Base-by-base conservation (phyloP, 768 basidiomycete genomes). In the Mycena floridula region DNA sequence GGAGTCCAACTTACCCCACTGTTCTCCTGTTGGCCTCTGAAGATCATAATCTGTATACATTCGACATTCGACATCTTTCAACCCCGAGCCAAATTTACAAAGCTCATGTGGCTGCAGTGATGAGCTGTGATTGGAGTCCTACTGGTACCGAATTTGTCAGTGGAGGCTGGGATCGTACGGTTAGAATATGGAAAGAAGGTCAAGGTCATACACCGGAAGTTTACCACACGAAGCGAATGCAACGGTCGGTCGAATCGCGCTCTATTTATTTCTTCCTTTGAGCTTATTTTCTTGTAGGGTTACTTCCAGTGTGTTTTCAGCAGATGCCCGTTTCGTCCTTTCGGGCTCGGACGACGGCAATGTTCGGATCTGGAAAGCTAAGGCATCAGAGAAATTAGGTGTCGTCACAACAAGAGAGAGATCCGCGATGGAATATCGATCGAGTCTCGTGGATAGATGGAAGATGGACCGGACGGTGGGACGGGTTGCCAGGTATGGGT, bases 191-290 rank as follows among this genome's bases (percentile, higher is more conserved):
- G 95, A 82, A 83, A 53, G 82, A 90, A 53, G 89, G 86, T 22
- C 78, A 74, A 32, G 93, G 94, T 0, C 79, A 79, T 24, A 73
- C 75, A 6, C 79, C 87, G 13, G 95, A 98, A 60, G 85, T 93
- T 6, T 99, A 98, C 59, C 95, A 98, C 62, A 95, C 93, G 13
- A 98, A 98, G 67, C 88, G 96, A 37, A 99, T 99, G 96, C 96
- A 98, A 63, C 79, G 93, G 89, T 90, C 41, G 28, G 69, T 47
- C 16, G 1, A 8, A 38, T n/a, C 21, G 23, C 18, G 13, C 15
- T 24, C 28, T 4, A 13, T 13, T 26, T 25, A 28, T 38, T 11
- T 18, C 12, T 42, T 32, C 32, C 23, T 28, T 53, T 27, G 46
- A 23, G 16, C 30, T 22, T 1, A n/a, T 38, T 27, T 13, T 24